Evolutionary conservation across 345 rosid genomes (phyloP).

Genomic region (Anacardium occidentale): DNA sequence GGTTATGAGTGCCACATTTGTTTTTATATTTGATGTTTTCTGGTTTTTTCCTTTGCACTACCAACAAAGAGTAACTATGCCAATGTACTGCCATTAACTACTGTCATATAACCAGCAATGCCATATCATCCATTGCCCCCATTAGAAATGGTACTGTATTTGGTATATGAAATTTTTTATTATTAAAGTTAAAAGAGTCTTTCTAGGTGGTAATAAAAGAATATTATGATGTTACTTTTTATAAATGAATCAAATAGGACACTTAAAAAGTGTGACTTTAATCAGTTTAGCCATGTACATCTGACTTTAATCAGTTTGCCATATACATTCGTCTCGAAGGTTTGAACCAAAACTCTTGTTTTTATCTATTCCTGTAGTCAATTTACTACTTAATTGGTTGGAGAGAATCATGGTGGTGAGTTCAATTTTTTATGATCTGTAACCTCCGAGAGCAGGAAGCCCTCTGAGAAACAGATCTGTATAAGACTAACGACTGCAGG

Average conservation of each 20-base stretch:
- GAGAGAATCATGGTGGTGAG: background rate
- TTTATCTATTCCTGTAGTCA: background rate
- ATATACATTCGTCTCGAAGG: no score
- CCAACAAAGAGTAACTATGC: background rate
- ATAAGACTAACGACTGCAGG: background rate
- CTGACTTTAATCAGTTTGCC: no score
- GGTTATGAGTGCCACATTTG: background rate
- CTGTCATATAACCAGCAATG: background rate
- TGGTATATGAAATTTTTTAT: no score
- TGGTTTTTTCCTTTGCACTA: background rate
- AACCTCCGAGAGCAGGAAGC: background rate
- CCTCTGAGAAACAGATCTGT: background rate
- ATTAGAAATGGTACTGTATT: no score
- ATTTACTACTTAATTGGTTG: background rate
- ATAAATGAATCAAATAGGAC: no score
- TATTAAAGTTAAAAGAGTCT: no score
- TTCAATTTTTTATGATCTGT: background rate
- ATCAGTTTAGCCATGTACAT: background rate
- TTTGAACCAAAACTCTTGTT: no score
- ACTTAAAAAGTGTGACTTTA: no score
- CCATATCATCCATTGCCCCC: background rate
- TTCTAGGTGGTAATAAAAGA: no score
- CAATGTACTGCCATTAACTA: background rate
- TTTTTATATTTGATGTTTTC: background rate
- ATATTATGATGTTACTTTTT: no score